Conservation (phyloP, 2,329 filamentous ascomycete species). For the Teratosphaeria zuluensis region DNA sequence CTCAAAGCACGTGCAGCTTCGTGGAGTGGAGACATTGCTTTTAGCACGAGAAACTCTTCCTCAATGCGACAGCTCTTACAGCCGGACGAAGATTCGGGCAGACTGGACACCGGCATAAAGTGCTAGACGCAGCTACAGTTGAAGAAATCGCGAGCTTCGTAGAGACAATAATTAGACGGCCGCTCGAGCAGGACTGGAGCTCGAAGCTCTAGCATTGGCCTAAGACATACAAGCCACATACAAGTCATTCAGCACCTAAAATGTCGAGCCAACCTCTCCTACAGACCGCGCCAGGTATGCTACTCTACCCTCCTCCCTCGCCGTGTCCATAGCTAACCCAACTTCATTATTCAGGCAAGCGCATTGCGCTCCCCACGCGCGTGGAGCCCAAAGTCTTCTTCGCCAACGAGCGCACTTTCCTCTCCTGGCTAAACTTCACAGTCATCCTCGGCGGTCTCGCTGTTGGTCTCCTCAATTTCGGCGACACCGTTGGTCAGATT, state of each 20-base stretch:
- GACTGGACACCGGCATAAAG: background rate
- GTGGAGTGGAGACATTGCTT: background rate
- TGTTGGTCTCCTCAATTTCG: conserved; percentile 96
- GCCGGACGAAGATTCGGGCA: background rate
- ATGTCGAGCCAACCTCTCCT: conserved; percentile 98
- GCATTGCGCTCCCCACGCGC: conserved; percentile 92
- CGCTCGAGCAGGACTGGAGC: background rate
- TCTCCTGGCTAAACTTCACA: conserved; percentile 99
- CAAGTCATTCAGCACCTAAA: background rate
- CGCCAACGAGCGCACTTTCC: conserved; percentile 97
- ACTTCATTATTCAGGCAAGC: conserved; percentile 59
- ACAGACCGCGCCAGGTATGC: conserved; percentile 77
- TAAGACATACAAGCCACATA: background rate
- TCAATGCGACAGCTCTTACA: background rate
- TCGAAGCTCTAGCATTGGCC: background rate
- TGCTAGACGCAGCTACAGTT: too few relatives aligned
- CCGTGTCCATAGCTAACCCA: background rate
- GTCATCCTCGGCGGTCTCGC: conserved; percentile 95
- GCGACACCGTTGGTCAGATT: conserved; percentile 87
- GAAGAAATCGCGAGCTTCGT: too few relatives aligned
- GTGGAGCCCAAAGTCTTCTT: conserved; percentile 99
- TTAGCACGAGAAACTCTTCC: background rate
- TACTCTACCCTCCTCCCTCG: background rate
- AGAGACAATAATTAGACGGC: background rate
- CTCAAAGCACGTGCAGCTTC: background rate